Evolutionary conservation across 139 green algal genomes (phyloP).

Genomic region (Chlamydomonas urium): DNA sequence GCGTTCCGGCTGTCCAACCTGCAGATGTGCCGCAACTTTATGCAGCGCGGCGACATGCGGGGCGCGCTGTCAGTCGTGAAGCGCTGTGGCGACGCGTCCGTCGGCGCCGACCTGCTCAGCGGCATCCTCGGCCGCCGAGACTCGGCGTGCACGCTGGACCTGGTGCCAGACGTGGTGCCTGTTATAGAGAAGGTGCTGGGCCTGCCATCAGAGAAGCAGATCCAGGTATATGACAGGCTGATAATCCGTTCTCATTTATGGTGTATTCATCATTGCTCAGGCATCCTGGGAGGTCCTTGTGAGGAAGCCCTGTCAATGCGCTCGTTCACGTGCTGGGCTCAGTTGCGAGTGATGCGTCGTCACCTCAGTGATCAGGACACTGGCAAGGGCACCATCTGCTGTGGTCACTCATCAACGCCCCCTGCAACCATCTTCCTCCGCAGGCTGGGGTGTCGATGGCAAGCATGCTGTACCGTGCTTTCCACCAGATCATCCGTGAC

Average conservation of each 20-base stretch:
- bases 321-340: too few relatives aligned
- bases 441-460: neutral
- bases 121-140: constrained; percentile 21
- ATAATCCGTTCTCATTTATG: too few relatives aligned
- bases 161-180: constrained; percentile 34
- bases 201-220: constrained; percentile 29
- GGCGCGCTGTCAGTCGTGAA: constrained; percentile 5
- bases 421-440: too few relatives aligned
- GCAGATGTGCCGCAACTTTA: constrained; percentile 11
- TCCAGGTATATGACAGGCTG: too few relatives aligned
- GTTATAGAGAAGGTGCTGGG: constrained; percentile 39
- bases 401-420: too few relatives aligned
- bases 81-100: constrained; percentile 7
- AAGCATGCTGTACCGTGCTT: constrained; percentile 12
- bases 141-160: constrained; percentile 21
- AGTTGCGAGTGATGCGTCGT: too few relatives aligned
- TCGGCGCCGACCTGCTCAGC: constrained; percentile 22
- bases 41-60: constrained; percentile 9
- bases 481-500: constrained; percentile 47
- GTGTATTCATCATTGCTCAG: too few relatives aligned
- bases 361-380: too few relatives aligned
- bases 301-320: too few relatives aligned
- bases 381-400: too few relatives aligned
- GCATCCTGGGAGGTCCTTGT: too few relatives aligned
- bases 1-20: constrained; percentile 11